A percentile compares a stretch with the other conserved stretches of the same genome.
Evolutionary conservation across 2,329 filamentous ascomycete genomes (phyloP).

Genomic region (Podosphaera aphanis): DNA sequence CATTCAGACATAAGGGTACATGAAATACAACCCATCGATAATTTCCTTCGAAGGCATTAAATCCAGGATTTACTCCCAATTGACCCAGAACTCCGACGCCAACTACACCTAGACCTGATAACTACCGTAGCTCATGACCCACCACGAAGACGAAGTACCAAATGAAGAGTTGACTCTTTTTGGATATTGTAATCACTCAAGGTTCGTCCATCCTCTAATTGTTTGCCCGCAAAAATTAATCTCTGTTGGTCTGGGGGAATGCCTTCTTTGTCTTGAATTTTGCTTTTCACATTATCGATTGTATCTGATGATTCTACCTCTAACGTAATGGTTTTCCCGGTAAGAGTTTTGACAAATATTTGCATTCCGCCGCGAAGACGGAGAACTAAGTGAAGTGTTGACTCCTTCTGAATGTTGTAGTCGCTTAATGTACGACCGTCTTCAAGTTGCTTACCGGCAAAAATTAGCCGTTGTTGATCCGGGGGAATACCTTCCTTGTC

Average conservation of each 20-base stretch:
- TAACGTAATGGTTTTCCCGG: conserved; percentile 45
- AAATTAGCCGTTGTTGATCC: no score
- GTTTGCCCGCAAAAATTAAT: conserved; percentile 48
- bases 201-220: conserved; percentile 52
- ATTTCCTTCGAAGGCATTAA: no score
- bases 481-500: no score
- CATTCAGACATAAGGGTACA: no score
- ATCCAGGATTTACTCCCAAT: no score
- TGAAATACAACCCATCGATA: no score
- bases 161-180: conserved; percentile 48
- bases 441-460: no score
- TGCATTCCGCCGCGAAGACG: conserved; percentile 54
- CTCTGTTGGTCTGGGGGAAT: conserved; percentile 48
- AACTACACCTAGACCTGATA: no score
- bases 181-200: conserved; percentile 72
- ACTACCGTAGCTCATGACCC: conserved; percentile 22
- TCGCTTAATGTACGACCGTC: no score
- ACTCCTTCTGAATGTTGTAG: no score
- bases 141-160: conserved; percentile 48
- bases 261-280: conserved; percentile 51
- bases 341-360: conserved; percentile 48
- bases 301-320: conserved; percentile 48
- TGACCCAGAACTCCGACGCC: no score
- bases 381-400: no score
- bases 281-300: conserved; percentile 48